A percentile compares a stretch with the other conserved stretches of the same genome.
Evolutionary conservation across 1,139 yeast genomes (phyloP).

Genomic region (Geotrichum carabidarum): DNA sequence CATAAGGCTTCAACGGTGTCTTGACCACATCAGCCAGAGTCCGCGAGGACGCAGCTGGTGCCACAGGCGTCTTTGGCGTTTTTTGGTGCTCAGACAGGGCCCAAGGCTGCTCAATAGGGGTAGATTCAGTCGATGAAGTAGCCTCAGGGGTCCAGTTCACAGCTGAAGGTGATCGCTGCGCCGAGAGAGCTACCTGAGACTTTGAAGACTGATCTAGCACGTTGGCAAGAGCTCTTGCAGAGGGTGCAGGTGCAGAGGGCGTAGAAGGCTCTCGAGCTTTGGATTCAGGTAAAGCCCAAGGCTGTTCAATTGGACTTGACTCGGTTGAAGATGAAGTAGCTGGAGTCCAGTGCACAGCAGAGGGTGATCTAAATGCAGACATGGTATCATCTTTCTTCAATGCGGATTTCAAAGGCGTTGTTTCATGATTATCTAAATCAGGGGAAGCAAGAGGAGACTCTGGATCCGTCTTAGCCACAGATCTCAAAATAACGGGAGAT

Average conservation of each 20-base stretch:
- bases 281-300: background rate
- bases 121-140: slow-evolving; percentile 5
- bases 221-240: too few relatives aligned
- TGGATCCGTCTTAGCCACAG: too few relatives aligned
- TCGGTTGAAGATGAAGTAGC: slow-evolving; percentile 4
- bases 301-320: background rate
- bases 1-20: background rate
- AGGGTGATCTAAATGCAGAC: slow-evolving; percentile 5
- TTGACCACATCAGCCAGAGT: background rate
- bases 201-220: too few relatives aligned
- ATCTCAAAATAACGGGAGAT: too few relatives aligned
- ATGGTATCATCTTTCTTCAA: background rate
- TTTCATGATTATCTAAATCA: too few relatives aligned
- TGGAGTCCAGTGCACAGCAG: slow-evolving; percentile 1
- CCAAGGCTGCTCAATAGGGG: slow-evolving; percentile 7
- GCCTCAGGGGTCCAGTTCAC: slow-evolving; percentile 8
- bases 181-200: background rate
- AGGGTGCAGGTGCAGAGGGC: background rate
- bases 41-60: background rate
- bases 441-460: too few relatives aligned
- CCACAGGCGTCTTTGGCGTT: background rate
- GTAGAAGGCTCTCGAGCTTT: background rate
- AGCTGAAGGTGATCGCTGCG: slow-evolving; percentile 4
- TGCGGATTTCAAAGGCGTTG: too few relatives aligned
- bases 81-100: background rate